A percentile compares a stretch with the other conserved stretches of the same genome.
phyloP scores from a whole-genome alignment of 192 early-diverging fungal species.

The Backusella morwellensis region DNA sequence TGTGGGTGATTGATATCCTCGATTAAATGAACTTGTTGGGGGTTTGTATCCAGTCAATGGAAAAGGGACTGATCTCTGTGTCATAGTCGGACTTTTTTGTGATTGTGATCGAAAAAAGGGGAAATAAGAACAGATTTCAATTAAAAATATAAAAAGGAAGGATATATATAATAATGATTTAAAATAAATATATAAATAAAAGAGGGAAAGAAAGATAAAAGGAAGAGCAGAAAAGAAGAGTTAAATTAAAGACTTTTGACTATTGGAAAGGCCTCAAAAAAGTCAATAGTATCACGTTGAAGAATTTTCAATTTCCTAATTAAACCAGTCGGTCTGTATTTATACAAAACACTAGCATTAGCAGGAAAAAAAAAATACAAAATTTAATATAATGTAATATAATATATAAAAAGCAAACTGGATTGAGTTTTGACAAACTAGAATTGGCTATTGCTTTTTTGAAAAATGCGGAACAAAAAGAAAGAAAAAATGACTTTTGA shows the following conservation, averaged over 20 bases:
- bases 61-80: neutral
- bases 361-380: neutral
- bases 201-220: neutral
- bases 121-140: neutral
- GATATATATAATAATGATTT: neutral
- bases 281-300: neutral
- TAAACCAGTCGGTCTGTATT: neutral
- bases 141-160: neutral
- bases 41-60: neutral
- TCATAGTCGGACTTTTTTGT: neutral
- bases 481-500: neutral
- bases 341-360: neutral
- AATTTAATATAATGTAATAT: neutral
- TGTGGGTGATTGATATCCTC: neutral
- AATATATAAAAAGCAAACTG: neutral
- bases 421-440: neutral
- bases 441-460: neutral
- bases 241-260: neutral
- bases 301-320: neutral
- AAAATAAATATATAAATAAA: neutral
- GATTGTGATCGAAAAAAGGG: neutral
- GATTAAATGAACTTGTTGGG: neutral
- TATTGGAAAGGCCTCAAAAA: neutral
- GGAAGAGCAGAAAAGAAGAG: neutral
- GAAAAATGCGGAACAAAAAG: neutral